phyloP scores from a whole-genome alignment of 2,329 filamentous ascomycete species.

The Hymenoscyphus fraxineus region DNA sequence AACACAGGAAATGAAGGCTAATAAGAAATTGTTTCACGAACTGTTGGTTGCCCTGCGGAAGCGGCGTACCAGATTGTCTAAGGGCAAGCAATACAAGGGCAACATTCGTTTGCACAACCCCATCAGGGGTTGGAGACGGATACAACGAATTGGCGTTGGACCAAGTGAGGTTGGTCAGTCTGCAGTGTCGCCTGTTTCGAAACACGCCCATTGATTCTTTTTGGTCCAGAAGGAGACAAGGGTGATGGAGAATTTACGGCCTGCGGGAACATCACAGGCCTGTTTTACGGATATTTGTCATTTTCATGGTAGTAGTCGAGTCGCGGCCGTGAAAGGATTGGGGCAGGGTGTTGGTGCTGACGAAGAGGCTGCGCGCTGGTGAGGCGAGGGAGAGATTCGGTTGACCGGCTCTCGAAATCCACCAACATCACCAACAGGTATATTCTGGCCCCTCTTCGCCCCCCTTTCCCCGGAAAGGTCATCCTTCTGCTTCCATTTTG shows the following conservation, averaged over 20 bases:
- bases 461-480: not conserved
- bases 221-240: not conserved
- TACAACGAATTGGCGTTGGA: not conserved
- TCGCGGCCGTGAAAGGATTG: not conserved
- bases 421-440: not conserved
- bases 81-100: not conserved
- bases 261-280: not conserved
- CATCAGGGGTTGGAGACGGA: not conserved
- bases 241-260: not conserved
- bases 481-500: not conserved
- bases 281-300: not conserved
- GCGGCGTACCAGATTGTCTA: not conserved
- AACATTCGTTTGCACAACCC: not conserved
- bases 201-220: not conserved
- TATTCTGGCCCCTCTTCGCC: not conserved
- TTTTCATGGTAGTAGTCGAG: not conserved
- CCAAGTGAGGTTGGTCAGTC: not conserved
- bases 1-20: slow-evolving; percentile 1
- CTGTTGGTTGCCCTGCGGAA: not conserved
- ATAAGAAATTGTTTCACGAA: slow-evolving; percentile 5
- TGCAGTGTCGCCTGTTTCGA: not conserved
- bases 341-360: not conserved
- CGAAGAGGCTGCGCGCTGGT: not conserved
- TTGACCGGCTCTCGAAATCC: not conserved
- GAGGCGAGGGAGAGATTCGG: not conserved